Conservation (phyloP, 768 basidiomycete genomes). For the Tricholoma flavovirens region DNA sequence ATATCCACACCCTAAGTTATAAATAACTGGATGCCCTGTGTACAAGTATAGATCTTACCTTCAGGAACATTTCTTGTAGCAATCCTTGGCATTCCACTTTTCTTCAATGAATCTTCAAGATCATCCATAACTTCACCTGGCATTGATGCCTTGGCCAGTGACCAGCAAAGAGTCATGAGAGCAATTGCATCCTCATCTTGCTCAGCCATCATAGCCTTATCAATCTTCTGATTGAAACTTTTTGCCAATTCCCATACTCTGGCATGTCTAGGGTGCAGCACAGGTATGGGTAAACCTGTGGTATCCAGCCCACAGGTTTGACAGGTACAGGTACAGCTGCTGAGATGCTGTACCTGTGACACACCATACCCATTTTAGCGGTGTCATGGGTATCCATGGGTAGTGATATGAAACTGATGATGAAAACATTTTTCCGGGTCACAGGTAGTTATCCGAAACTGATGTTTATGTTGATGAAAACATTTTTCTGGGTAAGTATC, state of each 20-base stretch:
- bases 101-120: neutral
- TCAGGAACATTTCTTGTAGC: neutral
- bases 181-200: neutral
- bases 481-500: too few species aligned
- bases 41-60: neutral
- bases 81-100: neutral
- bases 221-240: neutral
- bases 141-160: neutral
- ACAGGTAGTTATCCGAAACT: too few species aligned
- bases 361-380: too few species aligned
- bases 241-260: neutral
- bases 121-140: neutral
- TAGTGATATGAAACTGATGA: too few species aligned
- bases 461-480: too few species aligned
- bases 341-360: too few species aligned
- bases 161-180: neutral
- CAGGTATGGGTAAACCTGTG: too few species aligned
- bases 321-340: too few species aligned
- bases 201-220: neutral
- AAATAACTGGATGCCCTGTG: neutral
- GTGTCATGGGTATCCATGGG: too few species aligned
- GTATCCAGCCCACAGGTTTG: too few species aligned
- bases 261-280: too few species aligned
- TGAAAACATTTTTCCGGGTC: too few species aligned
- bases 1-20: neutral